A percentile compares a stretch with the other conserved stretches of the same genome.
phyloP scores from a whole-genome alignment of 192 early-diverging fungal species.

The Coemansia sp. region DNA sequence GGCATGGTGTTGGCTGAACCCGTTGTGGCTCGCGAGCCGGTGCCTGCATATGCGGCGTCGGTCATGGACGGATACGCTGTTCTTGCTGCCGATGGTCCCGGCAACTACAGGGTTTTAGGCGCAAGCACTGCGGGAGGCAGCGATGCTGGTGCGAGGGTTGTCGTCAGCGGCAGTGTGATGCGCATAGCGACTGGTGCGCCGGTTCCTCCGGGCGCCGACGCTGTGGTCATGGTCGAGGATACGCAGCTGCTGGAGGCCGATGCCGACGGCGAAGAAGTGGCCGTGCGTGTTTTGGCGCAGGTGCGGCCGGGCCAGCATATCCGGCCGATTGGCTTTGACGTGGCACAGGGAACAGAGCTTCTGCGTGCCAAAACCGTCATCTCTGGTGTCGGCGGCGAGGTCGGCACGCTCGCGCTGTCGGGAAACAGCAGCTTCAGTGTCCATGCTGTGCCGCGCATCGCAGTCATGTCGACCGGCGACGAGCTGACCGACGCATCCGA shows the following conservation, averaged over 20 bases:
- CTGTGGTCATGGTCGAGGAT: constrained; percentile 97
- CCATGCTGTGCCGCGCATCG: constrained; percentile 64
- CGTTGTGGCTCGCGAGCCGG: constrained; percentile 65
- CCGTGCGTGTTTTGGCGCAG: constrained; percentile 26
- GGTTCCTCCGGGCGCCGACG: constrained; percentile 76
- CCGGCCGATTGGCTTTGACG: constrained; percentile 77
- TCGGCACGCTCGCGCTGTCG: constrained; percentile 77
- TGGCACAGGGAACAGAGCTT: constrained; percentile 61
- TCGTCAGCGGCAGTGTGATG: constrained; percentile 58
- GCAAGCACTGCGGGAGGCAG: constrained; percentile 58
- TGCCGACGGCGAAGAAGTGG: constrained; percentile 55
- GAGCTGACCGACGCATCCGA: constrained; percentile 63
- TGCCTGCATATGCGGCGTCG: constrained; percentile 84
- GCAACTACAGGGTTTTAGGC: constrained; percentile 65
- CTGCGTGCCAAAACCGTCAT: constrained; percentile 58
- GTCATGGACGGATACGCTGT: constrained; percentile 96
- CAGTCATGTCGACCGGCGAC: constrained; percentile 86
- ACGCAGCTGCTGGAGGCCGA: constrained; percentile 64
- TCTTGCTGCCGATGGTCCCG: constrained; percentile 76
- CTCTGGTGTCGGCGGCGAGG: constrained; percentile 73
- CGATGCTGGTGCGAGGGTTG: not conserved
- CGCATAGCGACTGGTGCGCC: constrained; percentile 87
- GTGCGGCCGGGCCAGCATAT: constrained; percentile 61
- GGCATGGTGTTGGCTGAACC: constrained; percentile 75
- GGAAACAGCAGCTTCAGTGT: constrained; percentile 63